Base-by-base conservation (phyloP, 1,284 basidiomycete genomes). In the Cutaneotrichosporon cutaneum region DNA sequence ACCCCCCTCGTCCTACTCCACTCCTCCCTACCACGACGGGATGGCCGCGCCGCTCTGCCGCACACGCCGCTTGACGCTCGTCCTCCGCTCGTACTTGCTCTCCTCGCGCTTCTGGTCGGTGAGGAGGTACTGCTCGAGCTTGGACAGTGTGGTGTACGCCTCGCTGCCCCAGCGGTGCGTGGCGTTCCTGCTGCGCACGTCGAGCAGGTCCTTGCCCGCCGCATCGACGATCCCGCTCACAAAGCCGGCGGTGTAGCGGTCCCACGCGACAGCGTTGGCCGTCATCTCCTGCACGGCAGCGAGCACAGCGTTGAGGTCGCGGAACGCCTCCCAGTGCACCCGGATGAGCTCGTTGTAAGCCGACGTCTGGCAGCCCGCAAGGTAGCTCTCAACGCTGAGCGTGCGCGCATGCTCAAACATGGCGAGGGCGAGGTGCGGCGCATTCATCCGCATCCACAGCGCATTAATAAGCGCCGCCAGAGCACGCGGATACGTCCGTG, bases 311-410 rank as follows among this genome's bases (percentile, higher is more conserved):
- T 84, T 83, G 35, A 93, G 78, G 77, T 94, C 90, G 18, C 84
- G 84, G 82, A 93, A 92, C 62, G 83, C 85, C n/a, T 81, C 79
- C 92, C 92, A 94, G 32, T 85, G 85, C 13, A 88, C 90, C 67
- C 85, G 81, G 45, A 94, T 84, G 33, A 92, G 82, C 77, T 94
- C 90, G 76, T 93, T 92, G 79, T 94, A 94, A 1, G 87, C 89
- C 4, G 83, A 83, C 0, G 90, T 89, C 6, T 89, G 88, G 76
- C 92, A 94, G 3, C 91, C 92, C 70, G 89, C 88, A 27, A 93
- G 88, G 74, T 89, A 94, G 4, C 89, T 90, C 8, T 87, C 82
- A 54, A 88, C 83, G 3, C 89, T 90, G 5, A 87, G 83, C 36
- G 84, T 83, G 52, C 86, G 85, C 0, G 90, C 89, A 73, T 92